Conservation (phyloP, 495 filamentous ascomycete species). For the Penicillium robsamsonii region DNA sequence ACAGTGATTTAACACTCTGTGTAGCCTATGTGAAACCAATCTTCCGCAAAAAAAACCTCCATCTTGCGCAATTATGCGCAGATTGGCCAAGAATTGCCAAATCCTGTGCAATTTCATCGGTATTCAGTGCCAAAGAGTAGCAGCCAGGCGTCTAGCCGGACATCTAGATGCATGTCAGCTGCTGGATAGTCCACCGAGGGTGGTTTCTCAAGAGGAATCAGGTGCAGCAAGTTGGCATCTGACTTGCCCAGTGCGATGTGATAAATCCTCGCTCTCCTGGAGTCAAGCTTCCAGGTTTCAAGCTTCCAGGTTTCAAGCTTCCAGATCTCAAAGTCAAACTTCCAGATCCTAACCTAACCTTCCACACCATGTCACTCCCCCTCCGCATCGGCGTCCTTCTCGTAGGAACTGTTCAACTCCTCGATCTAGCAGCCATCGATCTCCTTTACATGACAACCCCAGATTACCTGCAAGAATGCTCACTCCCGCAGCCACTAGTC, state of each 20-base stretch:
- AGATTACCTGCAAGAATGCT: constrained; percentile 39
- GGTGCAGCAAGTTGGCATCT: neutral
- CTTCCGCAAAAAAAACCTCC: neutral
- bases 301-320: neutral
- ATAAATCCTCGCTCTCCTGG: neutral
- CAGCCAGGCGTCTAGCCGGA: neutral
- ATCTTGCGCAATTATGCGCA: constrained; percentile 1
- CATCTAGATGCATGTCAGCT: neutral
- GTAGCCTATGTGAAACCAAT: neutral
- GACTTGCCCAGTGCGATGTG: neutral
- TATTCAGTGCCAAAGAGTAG: neutral
- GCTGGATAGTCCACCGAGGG: neutral
- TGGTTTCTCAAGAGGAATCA: neutral
- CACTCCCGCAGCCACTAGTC: constrained; percentile 35
- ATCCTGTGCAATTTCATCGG: neutral
- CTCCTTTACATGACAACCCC: constrained; percentile 44
- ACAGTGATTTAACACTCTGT: neutral
- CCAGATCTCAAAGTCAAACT: neutral
- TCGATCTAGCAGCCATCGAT: constrained; percentile 50
- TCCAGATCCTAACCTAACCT: neutral
- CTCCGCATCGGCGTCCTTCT: constrained; percentile 48
- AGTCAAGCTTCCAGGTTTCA: neutral
- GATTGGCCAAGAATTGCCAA: neutral
- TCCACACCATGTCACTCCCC: neutral
- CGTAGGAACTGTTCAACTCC: constrained; percentile 41